Conservation (phyloP, 2,329 filamentous ascomycete species). For the Colletotrichum limetticola region DNA sequence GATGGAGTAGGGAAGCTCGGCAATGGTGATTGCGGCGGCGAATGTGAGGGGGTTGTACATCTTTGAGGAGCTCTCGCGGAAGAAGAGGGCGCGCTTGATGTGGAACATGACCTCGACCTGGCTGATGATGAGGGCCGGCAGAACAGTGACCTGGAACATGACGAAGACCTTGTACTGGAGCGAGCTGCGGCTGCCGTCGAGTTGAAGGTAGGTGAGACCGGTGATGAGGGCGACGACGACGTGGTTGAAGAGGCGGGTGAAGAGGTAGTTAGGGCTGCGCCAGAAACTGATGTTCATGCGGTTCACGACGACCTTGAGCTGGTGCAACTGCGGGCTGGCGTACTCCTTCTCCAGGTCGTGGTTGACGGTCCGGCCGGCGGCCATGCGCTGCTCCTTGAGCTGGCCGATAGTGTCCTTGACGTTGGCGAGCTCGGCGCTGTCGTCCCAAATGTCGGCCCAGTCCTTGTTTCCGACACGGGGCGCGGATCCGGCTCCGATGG, state of each 20-base stretch:
- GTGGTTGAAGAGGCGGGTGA: constrained; percentile 88
- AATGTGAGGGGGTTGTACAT: constrained; percentile 88
- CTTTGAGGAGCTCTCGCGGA: constrained; percentile 86
- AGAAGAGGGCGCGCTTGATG: constrained; percentile 82
- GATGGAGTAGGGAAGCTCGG: constrained; percentile 86
- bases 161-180: constrained; percentile 90
- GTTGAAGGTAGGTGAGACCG: constrained; percentile 81
- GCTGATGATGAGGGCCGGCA: constrained; percentile 84
- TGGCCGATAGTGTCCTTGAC: constrained; percentile 73
- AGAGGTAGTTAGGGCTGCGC: constrained; percentile 89
- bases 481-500: constrained; percentile 79
- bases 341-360: constrained; percentile 76
- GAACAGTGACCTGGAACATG: constrained; percentile 88
- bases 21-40: constrained; percentile 79
- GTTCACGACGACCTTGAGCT: constrained; percentile 78
- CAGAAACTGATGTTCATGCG: constrained; percentile 85
- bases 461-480: constrained; percentile 79
- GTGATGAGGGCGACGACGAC: constrained; percentile 81
- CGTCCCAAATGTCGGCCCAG: constrained; percentile 84
- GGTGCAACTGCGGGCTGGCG: constrained; percentile 82
- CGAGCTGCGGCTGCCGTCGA: constrained; percentile 79
- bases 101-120: constrained; percentile 90
- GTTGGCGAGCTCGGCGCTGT: constrained; percentile 75
- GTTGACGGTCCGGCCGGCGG: constrained; percentile 55
- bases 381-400: constrained; percentile 71